Percentiles rank a stretch among this genome's conserved stretches.
Conservation (phyloP, 2,329 filamentous ascomycete genomes). For the Aspergillus calidoustus region DNA sequence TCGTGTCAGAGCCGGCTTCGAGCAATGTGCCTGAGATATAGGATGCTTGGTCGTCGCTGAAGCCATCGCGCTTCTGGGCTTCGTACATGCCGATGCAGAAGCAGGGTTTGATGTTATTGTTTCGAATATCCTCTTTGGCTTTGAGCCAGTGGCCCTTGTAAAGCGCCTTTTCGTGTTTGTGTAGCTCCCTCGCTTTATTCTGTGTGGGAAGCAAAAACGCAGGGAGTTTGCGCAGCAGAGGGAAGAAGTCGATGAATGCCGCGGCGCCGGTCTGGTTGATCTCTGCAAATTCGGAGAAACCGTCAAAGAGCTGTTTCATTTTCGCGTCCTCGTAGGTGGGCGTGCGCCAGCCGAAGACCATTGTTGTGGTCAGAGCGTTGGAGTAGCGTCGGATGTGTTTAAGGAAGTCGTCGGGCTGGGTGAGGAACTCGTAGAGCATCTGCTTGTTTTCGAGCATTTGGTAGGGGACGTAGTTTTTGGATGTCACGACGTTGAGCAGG, state of each 20-base stretch:
- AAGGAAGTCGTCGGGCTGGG: constrained; percentile 47
- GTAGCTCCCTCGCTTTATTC: constrained; percentile 47
- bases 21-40: constrained; percentile 38
- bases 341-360: constrained; percentile 55
- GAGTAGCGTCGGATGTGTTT: constrained; percentile 55
- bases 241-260: constrained; percentile 53
- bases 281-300: constrained; percentile 43
- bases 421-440: constrained; percentile 55
- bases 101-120: constrained; percentile 35
- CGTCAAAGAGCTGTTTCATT: constrained; percentile 50
- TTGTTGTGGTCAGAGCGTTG: constrained; percentile 55
- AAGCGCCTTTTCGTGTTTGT: constrained; percentile 49
- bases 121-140: constrained; percentile 40
- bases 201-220: constrained; percentile 44
- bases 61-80: constrained; percentile 37
- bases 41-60: constrained; percentile 39
- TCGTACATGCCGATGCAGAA: constrained; percentile 33
- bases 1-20: constrained; percentile 58
- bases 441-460: constrained; percentile 61
- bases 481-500: constrained; percentile 53
- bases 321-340: constrained; percentile 47
- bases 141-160: constrained; percentile 50
- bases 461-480: constrained; percentile 58
- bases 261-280: constrained; percentile 49
- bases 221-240: constrained; percentile 51